A percentile compares a stretch with the other conserved stretches of the same genome.
Conservation (phyloP, 108 stramenopile genomes). For the Nitzschia sp. region DNA sequence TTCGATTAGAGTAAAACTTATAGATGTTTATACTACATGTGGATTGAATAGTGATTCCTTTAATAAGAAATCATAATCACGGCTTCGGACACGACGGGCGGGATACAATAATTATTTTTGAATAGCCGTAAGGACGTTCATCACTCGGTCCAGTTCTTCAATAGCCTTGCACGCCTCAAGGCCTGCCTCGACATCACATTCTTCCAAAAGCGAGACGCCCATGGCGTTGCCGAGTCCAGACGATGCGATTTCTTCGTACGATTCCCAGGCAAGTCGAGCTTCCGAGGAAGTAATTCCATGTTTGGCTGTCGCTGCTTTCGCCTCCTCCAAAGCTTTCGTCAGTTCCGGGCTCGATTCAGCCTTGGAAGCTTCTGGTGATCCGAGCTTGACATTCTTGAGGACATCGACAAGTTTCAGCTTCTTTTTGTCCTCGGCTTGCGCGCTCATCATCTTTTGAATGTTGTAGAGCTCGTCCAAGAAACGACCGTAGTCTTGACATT, state of each 20-base stretch:
- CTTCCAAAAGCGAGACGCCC: constrained; percentile 30
- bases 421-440: neutral
- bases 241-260: constrained; percentile 68
- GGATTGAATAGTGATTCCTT: too few relatives aligned
- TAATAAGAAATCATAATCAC: too few relatives aligned
- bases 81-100: too few relatives aligned
- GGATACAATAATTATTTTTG: neutral
- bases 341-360: constrained; percentile 16
- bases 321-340: constrained; percentile 49
- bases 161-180: constrained; percentile 44
- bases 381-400: constrained; percentile 22
- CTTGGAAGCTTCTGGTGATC: neutral
- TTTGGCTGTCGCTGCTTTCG: constrained; percentile 45
- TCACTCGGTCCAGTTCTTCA: constrained; percentile 39
- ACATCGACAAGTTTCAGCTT: constrained; percentile 13
- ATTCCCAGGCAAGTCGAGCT: constrained; percentile 78
- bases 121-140: neutral
- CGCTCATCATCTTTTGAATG: neutral
- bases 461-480: constrained; percentile 14
- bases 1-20: neutral
- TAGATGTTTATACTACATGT: too few relatives aligned
- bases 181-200: constrained; percentile 41
- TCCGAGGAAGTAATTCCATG: constrained; percentile 53
- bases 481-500: constrained; percentile 25
- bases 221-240: constrained; percentile 17